Percentiles rank a stretch among this genome's conserved stretches.
phyloP scores from a whole-genome alignment of 352 stramenopile genomes.

The Globisporangium spiculum region DNA sequence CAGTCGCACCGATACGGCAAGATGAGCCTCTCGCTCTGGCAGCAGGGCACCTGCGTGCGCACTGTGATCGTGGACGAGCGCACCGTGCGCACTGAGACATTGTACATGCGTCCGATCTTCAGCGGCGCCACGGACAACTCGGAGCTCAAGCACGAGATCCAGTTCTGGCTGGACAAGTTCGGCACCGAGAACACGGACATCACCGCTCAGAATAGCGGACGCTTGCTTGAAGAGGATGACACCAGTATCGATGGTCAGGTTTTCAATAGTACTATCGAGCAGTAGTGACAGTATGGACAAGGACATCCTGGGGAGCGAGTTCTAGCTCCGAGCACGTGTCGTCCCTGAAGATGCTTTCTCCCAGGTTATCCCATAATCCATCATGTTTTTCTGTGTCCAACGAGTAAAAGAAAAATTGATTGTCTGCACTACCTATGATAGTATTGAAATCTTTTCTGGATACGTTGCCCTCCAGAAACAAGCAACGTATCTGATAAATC shows the following conservation, averaged over 20 bases:
- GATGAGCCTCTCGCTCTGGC: conserved; percentile 54
- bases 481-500: too few species aligned
- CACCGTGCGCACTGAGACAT: conserved; percentile 33
- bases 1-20: too few species aligned
- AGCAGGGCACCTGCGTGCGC: conserved; percentile 41
- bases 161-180: conserved; percentile 51
- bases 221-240: neutral
- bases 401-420: too few species aligned
- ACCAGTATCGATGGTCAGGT: neutral
- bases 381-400: too few species aligned
- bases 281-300: neutral
- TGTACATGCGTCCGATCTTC: conserved; percentile 61
- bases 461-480: too few species aligned
- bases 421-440: too few species aligned
- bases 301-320: too few species aligned
- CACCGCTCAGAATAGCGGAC: conserved; percentile 10
- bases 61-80: conserved; percentile 37
- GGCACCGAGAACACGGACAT: conserved; percentile 29
- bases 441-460: too few species aligned
- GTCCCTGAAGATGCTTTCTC: too few species aligned
- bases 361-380: too few species aligned
- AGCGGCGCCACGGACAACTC: conserved; percentile 18
- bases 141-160: conserved; percentile 32
- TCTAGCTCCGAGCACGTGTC: too few species aligned
- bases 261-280: neutral